Evolutionary conservation across 2,329 filamentous ascomycete species (phyloP), one percentile per base, ranked within the genome.

Genomic region (Trichothecium roseum): DNA sequence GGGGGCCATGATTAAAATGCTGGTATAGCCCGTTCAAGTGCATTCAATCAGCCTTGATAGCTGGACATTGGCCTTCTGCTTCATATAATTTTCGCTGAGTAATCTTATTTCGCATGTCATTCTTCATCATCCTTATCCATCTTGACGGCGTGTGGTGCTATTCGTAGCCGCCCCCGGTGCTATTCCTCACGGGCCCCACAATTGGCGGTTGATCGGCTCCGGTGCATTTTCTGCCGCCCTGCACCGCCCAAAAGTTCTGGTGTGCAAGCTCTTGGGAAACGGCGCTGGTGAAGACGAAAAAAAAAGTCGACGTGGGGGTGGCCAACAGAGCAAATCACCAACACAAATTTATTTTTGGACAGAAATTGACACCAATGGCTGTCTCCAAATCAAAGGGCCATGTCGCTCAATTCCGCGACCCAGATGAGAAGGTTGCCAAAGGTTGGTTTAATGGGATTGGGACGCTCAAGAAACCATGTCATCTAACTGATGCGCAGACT

Each of bases 391-490:
- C 56, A 45, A 72, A 67, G 41, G 66, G 71, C 36, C 64, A 72
- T 31, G 70, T 74, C 31, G 68, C 74, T 52, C 66, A 78, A 30
- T 66, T 84, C 45, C 68, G 74, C 38, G 73, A 81, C 35, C 61
- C 74, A 29, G 71, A 80, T 36, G 76, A 81, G 46, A 66, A 70
- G 30, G 66, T 74, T 32, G 65, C 64, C 2, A 74, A 75, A 59
- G 81, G 81, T 84, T 58, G 35, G 47, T 40, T 18, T 13, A 4
- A 16, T 4, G n/a, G 12, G 5, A 4, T 14, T 18, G 17, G 22
- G n/a, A 12, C n/a, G n/a, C n/a, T n/a, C n/a, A n/a, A n/a, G n/a
- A n/a, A n/a, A n/a, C n/a, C n/a, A n/a, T 16, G 10, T 32, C 16
- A 9, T 16, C 16, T 9, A 32, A 14, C n/a, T 36, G 32, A 10